Base-by-base conservation (phyloP, 2,329 filamentous ascomycete species). In the Hymenoscyphus fructigenus region DNA sequence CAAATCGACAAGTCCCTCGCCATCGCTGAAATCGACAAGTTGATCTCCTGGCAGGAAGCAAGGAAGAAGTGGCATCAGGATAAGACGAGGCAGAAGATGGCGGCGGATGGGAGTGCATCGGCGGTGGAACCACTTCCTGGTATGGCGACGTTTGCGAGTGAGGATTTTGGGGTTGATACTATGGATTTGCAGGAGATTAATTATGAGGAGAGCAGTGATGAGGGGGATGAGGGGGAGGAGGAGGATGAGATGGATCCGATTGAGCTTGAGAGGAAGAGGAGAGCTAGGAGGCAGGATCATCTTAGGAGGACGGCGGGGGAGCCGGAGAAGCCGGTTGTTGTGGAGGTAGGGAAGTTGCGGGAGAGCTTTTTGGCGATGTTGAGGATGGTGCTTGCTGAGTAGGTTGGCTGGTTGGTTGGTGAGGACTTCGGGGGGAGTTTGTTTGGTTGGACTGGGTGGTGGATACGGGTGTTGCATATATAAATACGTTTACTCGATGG, bases 81-180 rank as follows among this genome's bases (percentile, higher is more conserved):
- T 79, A 99, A 99, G 83, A 99, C 95, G 9, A 83, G 93, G 62
- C 95, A 98, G 80, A 99, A 99, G 84, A 98, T 99, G 95, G 95
- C 95, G 0, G 93, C 92, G 1, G 93, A 94, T 73, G 88, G 88
- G 2, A 82, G 76, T 6, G 82, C 82, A 5, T 76, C 76, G 10
- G 81, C 79, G 60, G 78, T 79, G 20, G 82, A 82, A 29, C 77
- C 84, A 64, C 77, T 80, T 61, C 83, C 84, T 6, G 85, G 84
- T 9, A 86, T 81, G 28, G 81, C 83, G 69, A 73, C 75, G 20
- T 96, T 98, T 79, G 88, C 85, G 73, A 89, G 90, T 26, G 87
- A 85, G 59, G 95, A 99, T 78, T 99, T 99, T 79, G 95, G 95
- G 0, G 81, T 99, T 23, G 88, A 97, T 75, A 86, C 91, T 73